These are phyloP conservation scores for Erodium maritimum DNA, from an alignment of 345 rosid species.

Conservation along the genomic window DNA sequence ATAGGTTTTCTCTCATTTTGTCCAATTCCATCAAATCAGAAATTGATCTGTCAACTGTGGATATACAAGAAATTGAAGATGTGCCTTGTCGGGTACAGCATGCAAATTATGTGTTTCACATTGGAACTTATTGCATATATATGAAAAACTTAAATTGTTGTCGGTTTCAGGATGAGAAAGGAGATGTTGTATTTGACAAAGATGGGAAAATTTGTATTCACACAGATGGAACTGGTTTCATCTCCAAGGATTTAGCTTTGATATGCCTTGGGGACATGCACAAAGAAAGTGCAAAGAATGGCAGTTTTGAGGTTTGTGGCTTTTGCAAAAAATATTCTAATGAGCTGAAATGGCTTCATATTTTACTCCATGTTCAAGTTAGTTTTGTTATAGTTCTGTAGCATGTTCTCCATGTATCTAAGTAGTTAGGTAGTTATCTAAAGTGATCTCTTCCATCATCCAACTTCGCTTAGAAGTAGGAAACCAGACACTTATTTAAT, in stretches of 20 bases:
- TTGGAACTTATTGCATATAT: background rate
- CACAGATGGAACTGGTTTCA: conserved; percentile 82
- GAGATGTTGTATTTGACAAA: conserved; percentile 20
- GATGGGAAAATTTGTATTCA: conserved; percentile 33
- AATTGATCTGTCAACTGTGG: conserved; percentile 25
- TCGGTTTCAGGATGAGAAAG: conserved; percentile 34
- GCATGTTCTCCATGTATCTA: too few species aligned
- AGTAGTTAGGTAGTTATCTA: too few species aligned
- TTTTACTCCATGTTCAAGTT: too few species aligned
- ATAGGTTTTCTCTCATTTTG: conserved; percentile 59
- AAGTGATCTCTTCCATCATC: too few species aligned
- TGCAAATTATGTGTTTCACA: conserved; percentile 1
- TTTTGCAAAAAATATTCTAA: too few species aligned
- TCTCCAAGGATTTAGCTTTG: conserved; percentile 67
- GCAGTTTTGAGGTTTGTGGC: conserved; percentile 30
- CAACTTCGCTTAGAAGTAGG: too few species aligned
- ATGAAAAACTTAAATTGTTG: background rate
- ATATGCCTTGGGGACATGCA: conserved; percentile 26
- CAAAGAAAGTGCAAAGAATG: conserved; percentile 17
- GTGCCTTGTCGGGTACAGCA: conserved; percentile 39
- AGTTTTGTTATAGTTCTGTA: too few species aligned
- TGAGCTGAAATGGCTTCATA: too few species aligned
- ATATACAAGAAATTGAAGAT: conserved; percentile 20
- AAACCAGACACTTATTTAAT: too few species aligned
- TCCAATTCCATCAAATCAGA: conserved; percentile 52